Base-by-base conservation (phyloP, 129 eudicot species). In the Artemisia argyi region DNA sequence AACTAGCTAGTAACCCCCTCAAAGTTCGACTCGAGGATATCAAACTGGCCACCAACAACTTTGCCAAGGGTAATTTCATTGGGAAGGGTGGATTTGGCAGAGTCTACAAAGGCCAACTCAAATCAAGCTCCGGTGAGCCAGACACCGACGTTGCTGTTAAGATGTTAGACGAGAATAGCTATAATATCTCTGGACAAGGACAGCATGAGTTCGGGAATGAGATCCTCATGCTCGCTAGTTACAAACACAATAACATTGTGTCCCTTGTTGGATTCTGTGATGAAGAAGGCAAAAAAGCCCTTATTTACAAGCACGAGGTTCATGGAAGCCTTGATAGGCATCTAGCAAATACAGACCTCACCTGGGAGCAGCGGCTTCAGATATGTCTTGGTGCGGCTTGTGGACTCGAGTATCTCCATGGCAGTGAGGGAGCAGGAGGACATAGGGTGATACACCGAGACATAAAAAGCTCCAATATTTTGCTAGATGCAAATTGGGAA, bases 361-460 rank as follows among this genome's bases (percentile, higher is more conserved):
- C 68, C 7, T 76, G 80, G 80, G 68, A n/a, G 4, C 80, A 58
- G 30, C 80, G 74, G 1, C 80, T 76, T 58, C 26, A 9, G 9
- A 76, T 67, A 76, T 76, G 80, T 67, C 68, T 76, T 8, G 80
- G 46, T 76, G 74, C 54, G 1, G 80, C 74, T 26, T 18, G 17
- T 8, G 74, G 74, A 26, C 61, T 76, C 0, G 46, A 74, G 59
- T 52, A 74, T 22, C 79, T 74, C 22, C 72, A 64, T 74, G 11
- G 3, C 5, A 61, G 51, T 17, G 74, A 19, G 4, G 62, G 54
- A 5, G 1, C 0, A 10, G 69, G 46, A 39, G 46, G 52, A 0
- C 79, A 75, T 7, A 47, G 73, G 4, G 73, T 75, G n/a, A 2
- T 75, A n/a, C 79, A 75, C 16, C 51, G 79, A 5, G 79, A 75